Conservation (phyloP, 2,329 filamentous ascomycete species). For the Anthostomella pinea region DNA sequence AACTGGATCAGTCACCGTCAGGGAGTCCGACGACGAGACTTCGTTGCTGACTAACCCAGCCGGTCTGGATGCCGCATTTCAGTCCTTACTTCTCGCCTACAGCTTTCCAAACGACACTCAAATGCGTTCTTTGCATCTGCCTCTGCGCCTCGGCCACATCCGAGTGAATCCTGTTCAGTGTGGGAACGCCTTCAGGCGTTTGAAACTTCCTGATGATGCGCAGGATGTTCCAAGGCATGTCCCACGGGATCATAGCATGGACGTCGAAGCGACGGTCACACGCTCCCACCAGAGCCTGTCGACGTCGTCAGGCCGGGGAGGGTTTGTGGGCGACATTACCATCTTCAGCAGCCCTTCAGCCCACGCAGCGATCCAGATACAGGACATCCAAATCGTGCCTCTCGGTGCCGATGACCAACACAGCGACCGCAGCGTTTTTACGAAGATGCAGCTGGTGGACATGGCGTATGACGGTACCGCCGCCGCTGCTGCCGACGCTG, state of each 20-base stretch:
- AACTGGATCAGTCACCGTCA: too few relatives aligned
- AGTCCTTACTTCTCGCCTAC: constrained; percentile 29
- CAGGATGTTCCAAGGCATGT: background rate
- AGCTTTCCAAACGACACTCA: constrained; percentile 30
- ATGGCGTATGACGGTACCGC: too few relatives aligned
- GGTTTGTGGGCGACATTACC: constrained; percentile 3
- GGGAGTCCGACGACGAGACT: too few relatives aligned
- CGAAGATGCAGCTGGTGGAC: too few relatives aligned
- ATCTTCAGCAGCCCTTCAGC: constrained; percentile 1
- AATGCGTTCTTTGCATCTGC: constrained; percentile 25
- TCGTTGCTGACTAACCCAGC: too few relatives aligned
- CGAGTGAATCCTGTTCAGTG: constrained; percentile 19
- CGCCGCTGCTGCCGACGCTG: too few relatives aligned
- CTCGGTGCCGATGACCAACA: too few relatives aligned
- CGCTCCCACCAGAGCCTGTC: background rate
- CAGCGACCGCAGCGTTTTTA: too few relatives aligned
- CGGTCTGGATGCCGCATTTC: constrained; percentile 30
- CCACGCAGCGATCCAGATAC: constrained; percentile 4
- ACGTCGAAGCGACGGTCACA: background rate
- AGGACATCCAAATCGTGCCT: constrained; percentile 17
- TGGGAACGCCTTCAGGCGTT: background rate
- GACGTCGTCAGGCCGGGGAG: constrained; percentile 1
- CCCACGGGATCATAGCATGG: too few relatives aligned
- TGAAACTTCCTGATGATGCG: background rate
- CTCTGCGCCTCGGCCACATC: constrained; percentile 15